phyloP scores from a whole-genome alignment of 108 stramenopile species.

The Schizochytrium sp. region DNA sequence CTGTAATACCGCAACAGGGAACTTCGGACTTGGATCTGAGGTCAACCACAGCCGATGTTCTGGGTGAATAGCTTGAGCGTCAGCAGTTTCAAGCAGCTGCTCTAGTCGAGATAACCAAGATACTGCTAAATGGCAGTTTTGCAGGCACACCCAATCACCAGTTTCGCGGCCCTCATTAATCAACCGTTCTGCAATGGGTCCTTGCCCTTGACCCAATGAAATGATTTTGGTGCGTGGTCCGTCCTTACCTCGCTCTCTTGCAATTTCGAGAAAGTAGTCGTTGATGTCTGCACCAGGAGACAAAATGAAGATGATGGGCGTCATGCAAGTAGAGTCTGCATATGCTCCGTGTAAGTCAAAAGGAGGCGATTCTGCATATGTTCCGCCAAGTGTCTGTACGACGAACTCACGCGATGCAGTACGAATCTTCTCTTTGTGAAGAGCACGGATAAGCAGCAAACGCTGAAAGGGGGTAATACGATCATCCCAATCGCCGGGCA shows the following conservation, averaged over 20 bases:
- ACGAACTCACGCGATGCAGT: constrained; percentile 70
- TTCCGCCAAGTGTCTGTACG: not conserved
- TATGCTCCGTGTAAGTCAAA: constrained; percentile 70
- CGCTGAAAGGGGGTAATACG: constrained; percentile 68
- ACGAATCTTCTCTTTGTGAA: constrained; percentile 72
- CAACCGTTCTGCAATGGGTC: constrained; percentile 69
- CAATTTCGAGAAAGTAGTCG: constrained; percentile 72
- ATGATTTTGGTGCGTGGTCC: constrained; percentile 68
- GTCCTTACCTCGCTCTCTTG: constrained; percentile 67
- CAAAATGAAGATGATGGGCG: constrained; percentile 70
- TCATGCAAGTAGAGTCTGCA: constrained; percentile 60
- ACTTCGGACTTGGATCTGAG: constrained; percentile 73
- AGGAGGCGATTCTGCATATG: constrained; percentile 66
- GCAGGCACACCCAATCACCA: constrained; percentile 82
- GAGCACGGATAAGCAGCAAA: constrained; percentile 68
- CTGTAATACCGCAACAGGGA: constrained; percentile 77
- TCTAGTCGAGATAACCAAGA: constrained; percentile 77
- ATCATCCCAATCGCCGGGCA: constrained; percentile 68
- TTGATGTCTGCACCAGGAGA: constrained; percentile 76
- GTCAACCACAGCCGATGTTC: constrained; percentile 76
- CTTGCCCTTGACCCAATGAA: constrained; percentile 76
- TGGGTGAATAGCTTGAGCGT: constrained; percentile 60
- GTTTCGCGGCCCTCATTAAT: constrained; percentile 67
- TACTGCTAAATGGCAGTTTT: constrained; percentile 80
- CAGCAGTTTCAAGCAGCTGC: constrained; percentile 69